Base-by-base conservation (phyloP, 1,284 basidiomycete species). In the Moesziomyces parantarcticus region DNA sequence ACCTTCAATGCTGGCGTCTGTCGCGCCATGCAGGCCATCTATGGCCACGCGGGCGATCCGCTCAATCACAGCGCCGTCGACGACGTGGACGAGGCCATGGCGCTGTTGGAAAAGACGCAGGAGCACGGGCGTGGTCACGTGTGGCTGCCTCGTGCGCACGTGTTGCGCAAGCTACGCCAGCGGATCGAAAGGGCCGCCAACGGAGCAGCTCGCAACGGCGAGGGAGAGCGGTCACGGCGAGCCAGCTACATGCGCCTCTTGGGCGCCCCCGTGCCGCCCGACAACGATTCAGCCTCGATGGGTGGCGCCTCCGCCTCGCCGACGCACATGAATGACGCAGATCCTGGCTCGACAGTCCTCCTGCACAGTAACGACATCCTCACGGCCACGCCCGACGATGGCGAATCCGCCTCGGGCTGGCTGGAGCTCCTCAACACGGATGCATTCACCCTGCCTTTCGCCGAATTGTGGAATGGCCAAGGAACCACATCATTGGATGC, bases 1-100 rank as follows among this genome's bases (percentile, higher is more conserved):
- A 41, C 46, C 25, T 58, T 58, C 47, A 58, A 58, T 29, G 55
- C 55, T n/a, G 55, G 55, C 39, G 45, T 50, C 26, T 58, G 55
- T 48, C 55, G 46, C 36, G 46, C 46, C 11, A 48, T 58, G 39
- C 55, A 58, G 46, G 55, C 46, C 22, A 48, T 58, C 55, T 50
- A 58, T 29, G 40, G 40, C 26, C 16, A 53, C 20, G 42, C 48
- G 5, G 26, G 46, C 40, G 55, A 48, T 41, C 46, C 46, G 11
- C 46, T 45, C 21, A 43, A 48, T 47, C 42, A 42, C 42, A 58
- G 47, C 46, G 55, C 55, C 20, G 36, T 26, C 10, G 47, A 58
- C 18, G 55, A 58, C 21, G 55, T 58, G 6, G 55, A 48, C 40
- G 41, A 58, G 22, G 55, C 55, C n/a, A 41, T 58, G 26, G 26